phyloP scores from a whole-genome alignment of 2,329 filamentous ascomycete genomes.

The Clonostachys rosea region DNA sequence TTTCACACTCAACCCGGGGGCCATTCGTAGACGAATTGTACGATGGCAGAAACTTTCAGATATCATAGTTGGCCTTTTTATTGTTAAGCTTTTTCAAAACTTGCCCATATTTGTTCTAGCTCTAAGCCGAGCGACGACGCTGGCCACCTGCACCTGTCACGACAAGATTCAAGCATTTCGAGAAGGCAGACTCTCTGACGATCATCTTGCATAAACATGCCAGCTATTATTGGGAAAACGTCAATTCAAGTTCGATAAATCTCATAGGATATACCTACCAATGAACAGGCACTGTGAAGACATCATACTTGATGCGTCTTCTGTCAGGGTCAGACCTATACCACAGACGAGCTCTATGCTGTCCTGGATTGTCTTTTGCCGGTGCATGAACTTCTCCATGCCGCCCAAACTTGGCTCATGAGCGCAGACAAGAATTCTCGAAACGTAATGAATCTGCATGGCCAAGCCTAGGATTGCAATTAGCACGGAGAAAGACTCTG shows the following conservation, averaged over 20 bases:
- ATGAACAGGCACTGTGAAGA: slow-evolving; percentile 14
- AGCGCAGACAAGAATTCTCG: slow-evolving; percentile 8
- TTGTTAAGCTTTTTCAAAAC: not conserved
- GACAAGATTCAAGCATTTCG: slow-evolving; percentile 11
- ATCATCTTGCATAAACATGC: slow-evolving; percentile 5
- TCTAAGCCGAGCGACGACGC: slow-evolving; percentile 10
- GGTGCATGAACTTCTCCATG: slow-evolving; percentile 7
- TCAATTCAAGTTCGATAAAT: not conserved
- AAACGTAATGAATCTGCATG: slow-evolving; percentile 10
- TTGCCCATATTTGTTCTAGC: slow-evolving; percentile 11
- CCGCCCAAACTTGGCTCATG: slow-evolving; percentile 9
- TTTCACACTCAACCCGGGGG: too few species aligned
- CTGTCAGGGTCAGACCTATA: slow-evolving; percentile 11
- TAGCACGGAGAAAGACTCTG: not conserved
- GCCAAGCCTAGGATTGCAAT: slow-evolving; percentile 5
- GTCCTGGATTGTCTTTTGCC: slow-evolving; percentile 9
- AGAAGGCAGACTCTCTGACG: slow-evolving; percentile 7
- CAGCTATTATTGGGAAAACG: not conserved
- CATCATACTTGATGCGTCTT: slow-evolving; percentile 12
- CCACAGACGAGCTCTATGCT: slow-evolving; percentile 12
- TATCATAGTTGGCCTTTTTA: too few species aligned
- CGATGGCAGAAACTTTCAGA: too few species aligned
- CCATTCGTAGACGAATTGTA: too few species aligned
- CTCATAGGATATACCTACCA: slow-evolving; percentile 3
- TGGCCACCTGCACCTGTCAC: slow-evolving; percentile 13